Percentiles rank a stretch among this genome's conserved stretches.
Conservation (phyloP, 2,329 filamentous ascomycete species). For the Mariannaea elegans region DNA sequence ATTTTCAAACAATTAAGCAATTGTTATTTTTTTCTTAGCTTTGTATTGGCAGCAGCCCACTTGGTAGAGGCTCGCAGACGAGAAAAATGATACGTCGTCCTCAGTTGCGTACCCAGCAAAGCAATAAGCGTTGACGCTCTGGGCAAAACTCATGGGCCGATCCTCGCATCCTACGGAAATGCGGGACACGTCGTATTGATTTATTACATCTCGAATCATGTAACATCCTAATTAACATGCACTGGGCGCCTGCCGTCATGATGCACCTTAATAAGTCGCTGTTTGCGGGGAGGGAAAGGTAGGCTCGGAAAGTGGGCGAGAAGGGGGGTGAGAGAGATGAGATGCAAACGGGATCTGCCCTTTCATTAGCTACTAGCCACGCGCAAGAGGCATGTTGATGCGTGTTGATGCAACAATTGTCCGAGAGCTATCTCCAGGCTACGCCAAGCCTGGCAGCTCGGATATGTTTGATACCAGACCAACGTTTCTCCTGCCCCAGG, state of each 20-base stretch:
- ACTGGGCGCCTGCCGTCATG: slow-evolving; percentile 31
- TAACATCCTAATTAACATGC: slow-evolving; percentile 11
- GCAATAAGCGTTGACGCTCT: slow-evolving; percentile 10
- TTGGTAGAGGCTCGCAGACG: too few relatives aligned
- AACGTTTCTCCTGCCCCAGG: slow-evolving; percentile 8
- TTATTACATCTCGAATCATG: background rate
- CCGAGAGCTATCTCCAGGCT: slow-evolving; percentile 23
- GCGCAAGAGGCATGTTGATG: slow-evolving; percentile 10
- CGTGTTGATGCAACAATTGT: slow-evolving; percentile 18
- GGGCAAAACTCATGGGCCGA: slow-evolving; percentile 22
- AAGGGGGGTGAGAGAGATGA: slow-evolving; percentile 23
- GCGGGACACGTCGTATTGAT: slow-evolving; percentile 12
- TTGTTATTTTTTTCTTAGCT: too few relatives aligned
- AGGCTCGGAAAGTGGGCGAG: slow-evolving; percentile 28
- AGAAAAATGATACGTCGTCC: too few relatives aligned
- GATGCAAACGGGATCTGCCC: slow-evolving; percentile 28
- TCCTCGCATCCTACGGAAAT: slow-evolving; percentile 23
- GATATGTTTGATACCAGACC: slow-evolving; percentile 22
- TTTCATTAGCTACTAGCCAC: slow-evolving; percentile 25
- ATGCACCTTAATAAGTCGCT: slow-evolving; percentile 13
- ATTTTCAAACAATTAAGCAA: too few relatives aligned
- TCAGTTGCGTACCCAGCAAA: too few relatives aligned
- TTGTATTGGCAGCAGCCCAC: too few relatives aligned
- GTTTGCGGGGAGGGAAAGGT: slow-evolving; percentile 5
- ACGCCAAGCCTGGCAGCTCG: slow-evolving; percentile 29